Base-by-base conservation (phyloP, 495 filamentous ascomycete species). In the Aspergillus conjunctus region DNA sequence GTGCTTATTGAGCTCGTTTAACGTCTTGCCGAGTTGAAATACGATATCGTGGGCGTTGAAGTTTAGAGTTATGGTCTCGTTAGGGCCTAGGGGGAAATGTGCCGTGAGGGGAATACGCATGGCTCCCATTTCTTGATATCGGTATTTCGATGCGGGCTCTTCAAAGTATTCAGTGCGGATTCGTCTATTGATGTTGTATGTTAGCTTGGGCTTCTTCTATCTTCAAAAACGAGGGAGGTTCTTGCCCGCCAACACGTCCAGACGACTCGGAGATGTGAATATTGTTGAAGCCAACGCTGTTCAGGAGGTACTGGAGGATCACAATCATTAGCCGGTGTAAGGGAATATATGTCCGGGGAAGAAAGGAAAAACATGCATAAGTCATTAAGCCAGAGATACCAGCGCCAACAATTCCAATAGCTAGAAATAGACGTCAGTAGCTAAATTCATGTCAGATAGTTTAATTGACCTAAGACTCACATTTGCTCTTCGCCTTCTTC, bases 1-100 rank as follows among this genome's bases (percentile, higher is more conserved):
- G 60, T 80, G 65, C 6, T 67, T 68, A 70, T 88, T 87, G 56
- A 85, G 69, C 12, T 67, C 63, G 66, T 88, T 88, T 67, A 88
- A 37, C 6, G 21, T 54, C 34, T 44, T 37, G 34, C 34, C 34
- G 1, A 37, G 34, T 37, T 37, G 34, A 37, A 37, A 37, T 1
- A 37, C 34, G 34, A 37, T 37, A 37, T 37, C 34, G 34, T 37
- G 34, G 34, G 34, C 34, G 34, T 37, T 37, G 34, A 37, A 37
- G 34, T 37, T 37, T 37, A 37, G 34, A 14, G 34, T 37, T 37
- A 37, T 37, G 34, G 34, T 37, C 34, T 37, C 34, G 34, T 37
- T 37, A 37, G n/a, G n/a, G n/a, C 34, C 34, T 14, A 37, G 1
- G 34, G 34, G 34, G 34, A 37, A 37, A 37, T 37, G 34, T 37